Evolutionary conservation across 768 basidiomycete genomes (phyloP), one percentile per base, ranked within the genome.

Genomic region (Amanita polypyramis): DNA sequence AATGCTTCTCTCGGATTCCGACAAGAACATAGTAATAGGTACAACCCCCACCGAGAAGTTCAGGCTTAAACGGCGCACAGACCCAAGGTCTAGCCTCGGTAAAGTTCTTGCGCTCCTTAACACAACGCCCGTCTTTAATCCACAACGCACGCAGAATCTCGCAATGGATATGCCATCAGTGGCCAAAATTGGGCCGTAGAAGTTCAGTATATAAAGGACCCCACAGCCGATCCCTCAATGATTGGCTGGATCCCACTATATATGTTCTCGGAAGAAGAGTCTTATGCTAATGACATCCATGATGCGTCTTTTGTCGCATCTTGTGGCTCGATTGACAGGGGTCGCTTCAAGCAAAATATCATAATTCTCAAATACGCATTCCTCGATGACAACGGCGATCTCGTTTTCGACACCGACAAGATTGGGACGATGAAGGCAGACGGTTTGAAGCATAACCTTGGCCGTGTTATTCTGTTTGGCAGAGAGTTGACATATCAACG

Each of bases 251-350:
- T 45, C 25, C 43, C 60, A 8, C 51, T 60, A 12, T 63, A 56
- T 41, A 45, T 58, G 8, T 65, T 67, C 47, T 46, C 57, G 3
- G 64, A 64, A 43, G 52, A 51, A n/a, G 64, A 65, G 42, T 59
- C 50, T 40, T 62, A 52, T 44, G 42, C 38, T 2, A n/a, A 17
- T 7, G 65, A 65, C 49, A 53, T 49, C 23, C 29, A 47, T 9
- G 56, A 54, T 40, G 59, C 52, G 9, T 62, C 62, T 0, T 59
- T 55, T 48, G 55, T 54, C 35, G 57, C 61, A 3, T 58, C 53
- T 25, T 49, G 30, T 12, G 55, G 51, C n/a, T 55, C 55, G 0
- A 41, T 29, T 12, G 52, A 51, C 12, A 34, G 42, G n/a, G 50
- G 51, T 21, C 5, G 57, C n/a, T 62, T 66, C 50, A 55, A 54